Conservation (phyloP, 2,329 filamentous ascomycete genomes). For the Cyphellophora attinorum region DNA sequence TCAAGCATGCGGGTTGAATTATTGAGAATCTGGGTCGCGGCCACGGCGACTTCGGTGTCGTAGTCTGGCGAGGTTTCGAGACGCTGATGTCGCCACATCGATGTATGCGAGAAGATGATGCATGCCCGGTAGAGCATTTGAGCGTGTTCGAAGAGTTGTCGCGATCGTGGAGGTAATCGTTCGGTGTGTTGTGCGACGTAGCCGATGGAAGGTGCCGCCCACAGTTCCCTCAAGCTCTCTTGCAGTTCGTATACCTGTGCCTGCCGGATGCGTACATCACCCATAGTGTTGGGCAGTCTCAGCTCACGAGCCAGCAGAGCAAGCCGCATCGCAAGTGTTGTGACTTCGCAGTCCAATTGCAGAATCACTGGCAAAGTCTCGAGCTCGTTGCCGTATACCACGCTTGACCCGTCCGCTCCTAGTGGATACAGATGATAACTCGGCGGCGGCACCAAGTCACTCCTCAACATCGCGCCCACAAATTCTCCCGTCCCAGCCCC, state of each 20-base stretch:
- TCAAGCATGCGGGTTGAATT: constrained; percentile 32
- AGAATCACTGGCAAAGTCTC: constrained; percentile 31
- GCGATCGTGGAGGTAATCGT: constrained; percentile 25
- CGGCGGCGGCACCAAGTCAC: constrained; percentile 37
- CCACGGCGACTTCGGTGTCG: constrained; percentile 34
- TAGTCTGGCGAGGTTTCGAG: constrained; percentile 28
- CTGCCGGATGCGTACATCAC: constrained; percentile 18
- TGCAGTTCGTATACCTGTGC: constrained; percentile 27
- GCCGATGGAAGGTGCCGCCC: constrained; percentile 27
- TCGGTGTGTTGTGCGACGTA: constrained; percentile 27
- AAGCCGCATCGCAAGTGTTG: constrained; percentile 34
- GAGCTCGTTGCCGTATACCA: constrained; percentile 28
- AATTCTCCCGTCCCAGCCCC: constrained; percentile 43
- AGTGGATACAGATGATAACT: constrained; percentile 28
- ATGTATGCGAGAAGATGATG: constrained; percentile 44
- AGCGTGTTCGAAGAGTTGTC: constrained; percentile 35
- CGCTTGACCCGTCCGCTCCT: constrained; percentile 24
- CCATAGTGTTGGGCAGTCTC: constrained; percentile 25
- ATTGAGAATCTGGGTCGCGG: constrained; percentile 35
- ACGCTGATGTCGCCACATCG: constrained; percentile 42
- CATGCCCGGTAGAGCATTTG: constrained; percentile 39
- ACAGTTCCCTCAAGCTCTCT: constrained; percentile 27
- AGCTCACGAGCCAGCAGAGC: constrained; percentile 33
- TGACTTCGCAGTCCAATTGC: constrained; percentile 35
- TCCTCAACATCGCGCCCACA: constrained; percentile 35